Conservation (phyloP, 768 basidiomycete species). For the Phylloporus arenicola region DNA sequence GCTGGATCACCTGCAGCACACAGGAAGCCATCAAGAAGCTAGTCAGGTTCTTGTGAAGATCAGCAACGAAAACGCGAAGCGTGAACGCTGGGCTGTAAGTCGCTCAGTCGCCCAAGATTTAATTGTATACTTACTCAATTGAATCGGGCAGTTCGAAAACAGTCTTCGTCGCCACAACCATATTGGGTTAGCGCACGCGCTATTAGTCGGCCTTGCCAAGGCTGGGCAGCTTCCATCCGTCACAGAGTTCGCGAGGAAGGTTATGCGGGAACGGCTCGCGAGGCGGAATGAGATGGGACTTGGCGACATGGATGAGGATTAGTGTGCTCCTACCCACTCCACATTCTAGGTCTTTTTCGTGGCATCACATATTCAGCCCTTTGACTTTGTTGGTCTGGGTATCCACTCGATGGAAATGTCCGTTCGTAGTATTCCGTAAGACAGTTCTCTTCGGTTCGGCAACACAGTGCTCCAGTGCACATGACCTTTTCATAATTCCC, state of each 20-base stretch:
- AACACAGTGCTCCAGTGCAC: neutral
- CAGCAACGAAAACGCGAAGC: constrained; percentile 64
- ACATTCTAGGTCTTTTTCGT: constrained; percentile 1
- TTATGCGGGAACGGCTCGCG: constrained; percentile 40
- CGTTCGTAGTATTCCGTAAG: constrained; percentile 9
- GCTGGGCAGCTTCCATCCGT: constrained; percentile 55
- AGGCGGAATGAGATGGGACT: constrained; percentile 38
- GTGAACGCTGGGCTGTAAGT: constrained; percentile 79
- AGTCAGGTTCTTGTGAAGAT: constrained; percentile 53
- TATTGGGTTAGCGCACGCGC: constrained; percentile 70
- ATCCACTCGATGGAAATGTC: constrained; percentile 8
- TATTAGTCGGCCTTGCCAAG: constrained; percentile 70
- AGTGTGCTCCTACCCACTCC: constrained; percentile 5
- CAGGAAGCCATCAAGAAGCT: constrained; percentile 39
- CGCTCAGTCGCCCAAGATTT: neutral
- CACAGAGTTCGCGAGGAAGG: constrained; percentile 39
- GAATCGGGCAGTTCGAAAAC: constrained; percentile 70
- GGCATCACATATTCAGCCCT: constrained; percentile 4
- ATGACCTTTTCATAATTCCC: neutral
- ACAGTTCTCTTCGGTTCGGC: constrained; percentile 1
- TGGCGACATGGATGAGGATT: constrained; percentile 41
- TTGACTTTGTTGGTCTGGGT: neutral
- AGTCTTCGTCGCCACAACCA: constrained; percentile 83
- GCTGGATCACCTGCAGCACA: constrained; percentile 43
- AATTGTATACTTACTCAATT: neutral